Conservation (phyloP, 2,329 filamentous ascomycete species). For the Fonsecaea multimorphosa region DNA sequence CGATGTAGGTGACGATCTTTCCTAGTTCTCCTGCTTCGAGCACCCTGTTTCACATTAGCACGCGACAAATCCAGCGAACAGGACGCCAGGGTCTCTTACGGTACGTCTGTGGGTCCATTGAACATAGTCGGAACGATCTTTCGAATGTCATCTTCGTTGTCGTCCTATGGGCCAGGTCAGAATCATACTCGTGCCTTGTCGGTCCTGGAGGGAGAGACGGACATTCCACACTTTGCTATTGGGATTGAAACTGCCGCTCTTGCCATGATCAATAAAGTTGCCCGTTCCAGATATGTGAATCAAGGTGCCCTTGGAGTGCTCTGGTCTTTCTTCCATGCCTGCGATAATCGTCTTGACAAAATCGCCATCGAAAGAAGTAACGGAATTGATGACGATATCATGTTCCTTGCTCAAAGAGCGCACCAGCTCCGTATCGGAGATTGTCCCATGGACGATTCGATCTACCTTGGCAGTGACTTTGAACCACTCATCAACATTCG, state of each 20-base stretch:
- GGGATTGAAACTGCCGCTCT: slow-evolving; percentile 27
- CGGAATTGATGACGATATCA: slow-evolving; percentile 32
- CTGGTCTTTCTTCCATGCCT: slow-evolving; percentile 29
- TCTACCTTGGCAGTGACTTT: slow-evolving; percentile 18
- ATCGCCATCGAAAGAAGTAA: slow-evolving; percentile 26
- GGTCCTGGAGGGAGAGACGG: neutral
- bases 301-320: slow-evolving; percentile 24
- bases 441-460: slow-evolving; percentile 28
- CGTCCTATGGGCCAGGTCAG: slow-evolving; percentile 20
- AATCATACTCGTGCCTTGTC: neutral
- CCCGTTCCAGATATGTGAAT: slow-evolving; percentile 29
- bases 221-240: slow-evolving; percentile 34
- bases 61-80: neutral
- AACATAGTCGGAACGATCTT: slow-evolving; percentile 28
- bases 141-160: slow-evolving; percentile 30
- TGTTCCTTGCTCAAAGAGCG: slow-evolving; percentile 29
- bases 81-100: slow-evolving; percentile 8
- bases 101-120: slow-evolving; percentile 26
- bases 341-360: slow-evolving; percentile 25
- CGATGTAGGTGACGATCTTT: slow-evolving; percentile 30
- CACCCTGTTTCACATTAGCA: slow-evolving; percentile 3
- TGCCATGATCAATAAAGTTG: slow-evolving; percentile 31
- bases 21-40: slow-evolving; percentile 27
- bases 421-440: slow-evolving; percentile 26
- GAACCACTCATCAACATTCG: slow-evolving; percentile 25